Base-by-base conservation (phyloP, 2,329 filamentous ascomycete species). In the Leptoxyphium fumago region DNA sequence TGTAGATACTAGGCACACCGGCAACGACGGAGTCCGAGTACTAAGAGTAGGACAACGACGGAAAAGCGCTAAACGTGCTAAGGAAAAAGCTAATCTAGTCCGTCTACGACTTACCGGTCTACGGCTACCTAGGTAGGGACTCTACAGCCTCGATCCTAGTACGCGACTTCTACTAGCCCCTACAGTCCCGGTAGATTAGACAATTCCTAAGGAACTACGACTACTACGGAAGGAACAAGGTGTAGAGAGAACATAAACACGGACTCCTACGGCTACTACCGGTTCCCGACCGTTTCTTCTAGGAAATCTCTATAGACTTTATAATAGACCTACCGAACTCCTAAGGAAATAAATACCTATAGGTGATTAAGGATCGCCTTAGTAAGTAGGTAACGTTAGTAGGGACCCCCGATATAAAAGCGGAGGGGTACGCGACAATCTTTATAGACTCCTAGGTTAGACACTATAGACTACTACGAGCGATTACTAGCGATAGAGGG, bases 271-370 rank as follows among this genome's bases (percentile, higher is more conserved):
- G 15, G 10, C 38, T 39, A 39, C 38, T 39, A 10, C 38, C 17
- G 17, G 38, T 39, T 17, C 38, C 15, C 17, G 17, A 39, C 15
- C 17, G 17, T 9, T 17, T 39, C 38, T 39, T 39, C 17, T 14
- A 14, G 17, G 38, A 39, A 15, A 39, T 39, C 38, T 39, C 17
- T 14, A 39, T 39, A 39, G 38, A 39, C 15, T 39, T 39, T 39
- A 39, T 39, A 39, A 39, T 15, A n/a, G 15, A 39, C 38, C 38
- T 39, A 10, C 38, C 17, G 17, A 39, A 21, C 38, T 39, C 38
- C 11, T 39, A 39, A 39, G 38, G 38, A 39, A 39, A 39, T 39
- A 39, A 15, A 10, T 39, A 39, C 38, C 38, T 39, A 39, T 39
- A 39, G 38, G 38, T 39, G 17, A 39, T 39, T 39, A 39, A 39